Base-by-base conservation (phyloP, 75 land plant species). In the Azolla pinnata region DNA sequence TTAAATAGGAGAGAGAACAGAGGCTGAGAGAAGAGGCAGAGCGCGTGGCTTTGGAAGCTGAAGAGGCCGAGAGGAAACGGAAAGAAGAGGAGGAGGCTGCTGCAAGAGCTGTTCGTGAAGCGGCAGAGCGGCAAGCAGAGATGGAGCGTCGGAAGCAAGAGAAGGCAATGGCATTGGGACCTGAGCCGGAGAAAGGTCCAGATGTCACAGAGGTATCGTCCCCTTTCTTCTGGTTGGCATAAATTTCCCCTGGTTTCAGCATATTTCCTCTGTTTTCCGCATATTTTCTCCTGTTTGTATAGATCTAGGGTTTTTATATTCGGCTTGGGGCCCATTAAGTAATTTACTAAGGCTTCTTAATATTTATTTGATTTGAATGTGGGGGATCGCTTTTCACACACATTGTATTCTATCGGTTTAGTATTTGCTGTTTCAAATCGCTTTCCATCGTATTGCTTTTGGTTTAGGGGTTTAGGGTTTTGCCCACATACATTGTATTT, bases 141-240 rank as follows among this genome's bases (percentile, higher is more conserved):
- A 33, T 79, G 31, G 84, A 74, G 38, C 69, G 77, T 52, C 64
- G 86, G 51, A 79, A 91, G 44, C 76, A 84, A 56, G 88, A 95
- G 68, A 95, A 95, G 61, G 92, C 92, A 19, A 38, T 78, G 67
- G 68, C 97, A 53, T 69, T 95, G 48, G 99, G 99, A 18, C 25
- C 58, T 55, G 99, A 95, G 69, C 99, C 99, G 38, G 97, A 84
- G 29, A 95, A 89, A 73, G 99, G 91, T 20, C 86, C 99, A 44
- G 67, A 86, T 74, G 86, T 86, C 29, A 95, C 99, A 51, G 87
- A 86, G 62, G 99, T 95, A 79, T 56, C 31, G n/a, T 27, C 0
- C 18, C 49, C 28, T 49, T 48, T 3, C 19, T 38, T 38, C 10
- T 7, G 42, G 42, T 38, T 38, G 14, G 10, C 42, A 38, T 38